These are phyloP conservation scores for Nepenthes alata DNA, from an alignment of 179 eudicot genomes.

Conservation along the genomic window DNA sequence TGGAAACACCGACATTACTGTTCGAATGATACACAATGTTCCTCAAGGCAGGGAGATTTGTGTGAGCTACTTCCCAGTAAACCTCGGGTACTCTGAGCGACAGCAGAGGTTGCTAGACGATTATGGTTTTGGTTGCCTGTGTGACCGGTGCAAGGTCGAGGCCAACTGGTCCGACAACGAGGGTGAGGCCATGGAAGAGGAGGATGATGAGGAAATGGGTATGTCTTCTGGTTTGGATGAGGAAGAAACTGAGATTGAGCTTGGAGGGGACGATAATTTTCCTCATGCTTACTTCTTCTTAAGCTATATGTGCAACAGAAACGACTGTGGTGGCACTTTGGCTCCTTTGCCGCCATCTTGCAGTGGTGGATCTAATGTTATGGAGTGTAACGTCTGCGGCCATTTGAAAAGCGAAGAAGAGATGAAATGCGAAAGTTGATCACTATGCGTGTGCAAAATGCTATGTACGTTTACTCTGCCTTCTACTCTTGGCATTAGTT, in stretches of 20 bases:
- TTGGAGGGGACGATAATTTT: constrained; percentile 40
- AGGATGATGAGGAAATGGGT: constrained; percentile 21
- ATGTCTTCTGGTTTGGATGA: constrained; percentile 13
- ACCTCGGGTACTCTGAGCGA: constrained; percentile 48
- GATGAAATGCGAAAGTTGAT: neutral
- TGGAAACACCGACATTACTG: constrained; percentile 53
- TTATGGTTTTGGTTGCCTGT: constrained; percentile 68
- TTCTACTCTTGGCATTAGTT: too few relatives aligned
- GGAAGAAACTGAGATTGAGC: constrained; percentile 16
- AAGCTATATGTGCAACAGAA: constrained; percentile 67
- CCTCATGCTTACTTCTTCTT: constrained; percentile 91
- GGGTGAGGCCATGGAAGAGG: constrained; percentile 25
- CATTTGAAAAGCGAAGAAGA: constrained; percentile 22
- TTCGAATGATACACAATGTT: constrained; percentile 65
- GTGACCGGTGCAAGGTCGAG: constrained; percentile 92
- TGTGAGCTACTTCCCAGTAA: constrained; percentile 86
- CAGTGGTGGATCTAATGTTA: constrained; percentile 20
- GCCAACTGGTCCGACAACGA: constrained; percentile 41
- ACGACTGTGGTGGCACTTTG: constrained; percentile 81
- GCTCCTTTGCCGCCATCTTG: constrained; percentile 67
- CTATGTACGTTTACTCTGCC: too few relatives aligned
- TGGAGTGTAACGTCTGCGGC: constrained; percentile 95
- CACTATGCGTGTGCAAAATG: too few relatives aligned
- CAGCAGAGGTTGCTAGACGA: constrained; percentile 65
- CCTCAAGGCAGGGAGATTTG: constrained; percentile 71